phyloP scores from a whole-genome alignment of 148 eudicot genomes.

The Fagopyrum homotropicum region DNA sequence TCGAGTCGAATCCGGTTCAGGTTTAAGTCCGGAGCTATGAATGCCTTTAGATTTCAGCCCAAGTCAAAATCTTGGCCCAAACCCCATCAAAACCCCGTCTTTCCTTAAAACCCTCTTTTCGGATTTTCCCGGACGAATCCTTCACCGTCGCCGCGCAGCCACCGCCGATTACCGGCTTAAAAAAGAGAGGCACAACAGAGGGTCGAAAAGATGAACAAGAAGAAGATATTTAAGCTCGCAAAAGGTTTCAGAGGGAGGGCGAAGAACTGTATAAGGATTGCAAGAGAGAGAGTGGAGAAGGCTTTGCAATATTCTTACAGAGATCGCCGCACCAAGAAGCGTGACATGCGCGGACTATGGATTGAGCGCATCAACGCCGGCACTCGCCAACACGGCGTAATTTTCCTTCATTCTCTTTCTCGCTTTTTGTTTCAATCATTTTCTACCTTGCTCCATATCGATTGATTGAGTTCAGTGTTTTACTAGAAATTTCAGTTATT shows the following conservation, averaged over 20 bases:
- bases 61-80: not conserved
- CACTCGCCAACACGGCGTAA: slow-evolving; percentile 72
- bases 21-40: no score
- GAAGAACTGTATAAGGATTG: slow-evolving; percentile 88
- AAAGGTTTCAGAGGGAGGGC: slow-evolving; percentile 95
- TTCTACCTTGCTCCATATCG: not conserved
- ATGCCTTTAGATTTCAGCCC: not conserved
- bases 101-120: not conserved
- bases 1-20: no score
- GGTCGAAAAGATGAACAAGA: slow-evolving; percentile 67
- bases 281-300: slow-evolving; percentile 89
- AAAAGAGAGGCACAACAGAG: not conserved
- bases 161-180: not conserved
- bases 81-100: not conserved
- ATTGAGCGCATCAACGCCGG: slow-evolving; percentile 95
- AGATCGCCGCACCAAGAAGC: slow-evolving; percentile 95
- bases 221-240: slow-evolving; percentile 80
- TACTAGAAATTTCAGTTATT: not conserved
- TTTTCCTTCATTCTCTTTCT: slow-evolving; percentile 2
- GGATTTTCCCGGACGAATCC: not conserved
- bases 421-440: not conserved
- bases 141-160: not conserved
- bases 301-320: slow-evolving; percentile 90
- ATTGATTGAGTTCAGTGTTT: not conserved
- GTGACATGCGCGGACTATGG: slow-evolving; percentile 94